Conservation (phyloP, 2,329 filamentous ascomycete genomes). For the Fusarium decemcellulare region DNA sequence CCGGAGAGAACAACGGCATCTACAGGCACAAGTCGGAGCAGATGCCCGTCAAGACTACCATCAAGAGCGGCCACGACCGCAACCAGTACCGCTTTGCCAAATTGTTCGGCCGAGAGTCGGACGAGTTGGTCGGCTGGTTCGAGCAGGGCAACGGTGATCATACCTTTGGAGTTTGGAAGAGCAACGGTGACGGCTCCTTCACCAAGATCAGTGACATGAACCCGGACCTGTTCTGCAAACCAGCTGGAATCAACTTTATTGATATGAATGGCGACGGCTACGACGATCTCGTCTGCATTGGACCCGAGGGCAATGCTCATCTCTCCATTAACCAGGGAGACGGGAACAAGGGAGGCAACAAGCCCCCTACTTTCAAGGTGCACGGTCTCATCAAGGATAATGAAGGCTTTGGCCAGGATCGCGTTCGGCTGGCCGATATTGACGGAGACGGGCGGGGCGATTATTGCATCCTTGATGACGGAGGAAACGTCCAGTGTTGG, state of each 20-base stretch:
- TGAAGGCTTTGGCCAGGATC: background rate
- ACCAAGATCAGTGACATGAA: too few relatives aligned
- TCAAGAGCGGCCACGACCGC: conserved; percentile 6
- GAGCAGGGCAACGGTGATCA: too few relatives aligned
- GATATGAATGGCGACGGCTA: too few relatives aligned
- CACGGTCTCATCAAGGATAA: background rate
- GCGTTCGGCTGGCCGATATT: background rate
- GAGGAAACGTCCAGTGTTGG: background rate
- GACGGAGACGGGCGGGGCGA: conserved; percentile 3
- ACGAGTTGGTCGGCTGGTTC: background rate
- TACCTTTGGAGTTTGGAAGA: too few relatives aligned
- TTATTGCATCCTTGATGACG: background rate
- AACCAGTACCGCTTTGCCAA: background rate
- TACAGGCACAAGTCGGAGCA: background rate
- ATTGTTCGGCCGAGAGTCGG: background rate
- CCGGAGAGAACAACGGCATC: too few relatives aligned
- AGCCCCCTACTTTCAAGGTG: too few relatives aligned
- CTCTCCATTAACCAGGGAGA: too few relatives aligned
- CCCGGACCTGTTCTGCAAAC: too few relatives aligned
- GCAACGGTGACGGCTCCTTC: too few relatives aligned
- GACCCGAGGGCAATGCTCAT: too few relatives aligned
- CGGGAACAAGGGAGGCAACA: background rate
- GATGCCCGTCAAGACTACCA: conserved; percentile 30
- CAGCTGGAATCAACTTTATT: too few relatives aligned
- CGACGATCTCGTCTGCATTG: too few relatives aligned